Conservation (phyloP, 2,329 filamentous ascomycete genomes). For the Colletotrichum aenigma region DNA sequence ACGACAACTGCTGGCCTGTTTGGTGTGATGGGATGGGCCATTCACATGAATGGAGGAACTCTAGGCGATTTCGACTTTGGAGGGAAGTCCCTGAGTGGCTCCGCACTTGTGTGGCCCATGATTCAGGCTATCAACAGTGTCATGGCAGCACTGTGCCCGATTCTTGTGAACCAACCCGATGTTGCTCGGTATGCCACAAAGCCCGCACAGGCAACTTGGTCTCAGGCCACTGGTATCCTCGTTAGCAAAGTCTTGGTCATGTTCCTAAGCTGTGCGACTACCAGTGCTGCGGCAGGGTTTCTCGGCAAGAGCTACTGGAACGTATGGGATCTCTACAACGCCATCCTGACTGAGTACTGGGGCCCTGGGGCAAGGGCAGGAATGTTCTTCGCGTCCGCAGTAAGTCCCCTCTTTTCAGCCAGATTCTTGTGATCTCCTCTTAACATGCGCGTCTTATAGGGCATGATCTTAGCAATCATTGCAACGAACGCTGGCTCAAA, state of each 20-base stretch:
- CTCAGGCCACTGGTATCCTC: conserved; percentile 27
- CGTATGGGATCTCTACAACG: conserved; percentile 45
- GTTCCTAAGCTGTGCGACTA: conserved; percentile 42
- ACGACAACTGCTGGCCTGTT: conserved; percentile 46
- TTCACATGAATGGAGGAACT: conserved; percentile 49
- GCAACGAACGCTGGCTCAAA: conserved; percentile 30
- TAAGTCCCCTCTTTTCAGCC: not conserved
- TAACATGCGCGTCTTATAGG: not conserved
- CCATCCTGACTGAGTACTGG: conserved; percentile 43
- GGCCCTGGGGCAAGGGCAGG: conserved; percentile 38
- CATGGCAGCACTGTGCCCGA: conserved; percentile 38
- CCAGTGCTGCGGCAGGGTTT: conserved; percentile 36
- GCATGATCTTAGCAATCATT: not conserved
- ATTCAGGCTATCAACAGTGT: conserved; percentile 46
- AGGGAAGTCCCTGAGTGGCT: conserved; percentile 14
- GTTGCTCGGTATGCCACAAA: conserved; percentile 38
- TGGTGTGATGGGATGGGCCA: conserved; percentile 52
- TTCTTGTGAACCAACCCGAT: conserved; percentile 43
- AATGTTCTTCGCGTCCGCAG: conserved; percentile 40
- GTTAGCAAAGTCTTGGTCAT: conserved; percentile 36
- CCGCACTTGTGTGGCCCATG: conserved; percentile 38
- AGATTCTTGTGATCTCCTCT: accelerated
- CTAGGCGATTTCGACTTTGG: conserved; percentile 20
- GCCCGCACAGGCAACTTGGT: conserved; percentile 28
- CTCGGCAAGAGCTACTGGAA: conserved; percentile 46